A percentile compares a stretch with the other conserved stretches of the same genome.
phyloP scores from a whole-genome alignment of 2,329 filamentous ascomycete genomes.

The Aspergillus ustus region DNA sequence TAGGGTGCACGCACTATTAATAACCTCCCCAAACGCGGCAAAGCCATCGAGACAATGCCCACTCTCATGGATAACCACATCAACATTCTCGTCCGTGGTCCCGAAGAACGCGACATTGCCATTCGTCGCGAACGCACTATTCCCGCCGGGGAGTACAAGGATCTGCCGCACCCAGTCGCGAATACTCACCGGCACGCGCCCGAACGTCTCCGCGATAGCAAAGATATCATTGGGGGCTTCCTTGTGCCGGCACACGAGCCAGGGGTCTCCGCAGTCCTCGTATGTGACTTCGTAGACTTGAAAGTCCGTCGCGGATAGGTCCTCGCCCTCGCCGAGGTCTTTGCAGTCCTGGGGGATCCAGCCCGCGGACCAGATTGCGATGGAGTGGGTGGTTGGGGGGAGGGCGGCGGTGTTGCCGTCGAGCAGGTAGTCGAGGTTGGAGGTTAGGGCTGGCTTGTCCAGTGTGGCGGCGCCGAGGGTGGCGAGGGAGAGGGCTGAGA shows the following conservation, averaged over 20 bases:
- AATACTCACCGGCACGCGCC: not conserved
- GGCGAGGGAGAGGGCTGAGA: not conserved
- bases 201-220: constrained; percentile 6
- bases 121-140: constrained; percentile 11
- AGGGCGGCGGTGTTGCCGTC: constrained; percentile 12
- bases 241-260: constrained; percentile 17
- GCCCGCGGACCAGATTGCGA: constrained; percentile 3
- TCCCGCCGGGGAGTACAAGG: constrained; percentile 9
- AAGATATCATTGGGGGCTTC: not conserved
- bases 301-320: constrained; percentile 1
- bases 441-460: constrained; percentile 14
- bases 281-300: constrained; percentile 13
- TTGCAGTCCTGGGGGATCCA: constrained; percentile 18
- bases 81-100: constrained; percentile 7
- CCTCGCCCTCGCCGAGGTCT: constrained; percentile 10
- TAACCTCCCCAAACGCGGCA: constrained; percentile 10
- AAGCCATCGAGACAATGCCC: constrained; percentile 11
- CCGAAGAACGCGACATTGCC: constrained; percentile 17
- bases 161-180: constrained; percentile 16
- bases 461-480: not conserved
- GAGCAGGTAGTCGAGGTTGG: constrained; percentile 15
- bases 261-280: constrained; percentile 11
- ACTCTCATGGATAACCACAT: constrained; percentile 14
- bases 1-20: too few relatives aligned
- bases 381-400: not conserved